Evolutionary conservation across 768 basidiomycete genomes (phyloP).

Genomic region (Tricholoma sp.): DNA sequence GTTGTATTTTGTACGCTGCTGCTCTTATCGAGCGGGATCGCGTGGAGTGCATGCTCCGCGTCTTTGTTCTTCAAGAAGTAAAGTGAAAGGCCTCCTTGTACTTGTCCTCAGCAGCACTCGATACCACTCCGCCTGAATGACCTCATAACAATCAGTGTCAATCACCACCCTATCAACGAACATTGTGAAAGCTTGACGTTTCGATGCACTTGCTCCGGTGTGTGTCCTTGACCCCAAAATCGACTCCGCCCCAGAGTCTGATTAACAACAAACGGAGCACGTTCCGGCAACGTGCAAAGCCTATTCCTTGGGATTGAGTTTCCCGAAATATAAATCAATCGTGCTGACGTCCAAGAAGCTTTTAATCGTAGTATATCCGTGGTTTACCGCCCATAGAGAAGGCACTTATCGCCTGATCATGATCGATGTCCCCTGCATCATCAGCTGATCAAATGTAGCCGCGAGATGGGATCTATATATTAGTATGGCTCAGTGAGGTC

Average conservation of each 20-base stretch:
- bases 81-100: neutral
- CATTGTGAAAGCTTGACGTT: neutral
- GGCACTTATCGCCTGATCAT: constrained; percentile 11
- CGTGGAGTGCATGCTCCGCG: neutral
- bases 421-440: constrained; percentile 8
- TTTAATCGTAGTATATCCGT: constrained; percentile 1
- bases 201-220: neutral
- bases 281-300: neutral
- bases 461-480: neutral
- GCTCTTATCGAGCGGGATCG: neutral
- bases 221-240: neutral
- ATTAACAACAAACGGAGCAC: neutral
- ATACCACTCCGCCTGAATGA: neutral
- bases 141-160: neutral
- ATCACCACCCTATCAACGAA: neutral
- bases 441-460: constrained; percentile 6
- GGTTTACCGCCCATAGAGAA: neutral
- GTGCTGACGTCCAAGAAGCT: neutral
- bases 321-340: neutral
- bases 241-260: neutral
- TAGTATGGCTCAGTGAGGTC: neutral
- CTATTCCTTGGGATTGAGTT: neutral
- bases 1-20: neutral
- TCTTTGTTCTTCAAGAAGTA: neutral
- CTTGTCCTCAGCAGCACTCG: neutral